A percentile compares a stretch with the other conserved stretches of the same genome.
Conservation (phyloP, 1,284 basidiomycete species). For the Acaromyces ingoldii region DNA sequence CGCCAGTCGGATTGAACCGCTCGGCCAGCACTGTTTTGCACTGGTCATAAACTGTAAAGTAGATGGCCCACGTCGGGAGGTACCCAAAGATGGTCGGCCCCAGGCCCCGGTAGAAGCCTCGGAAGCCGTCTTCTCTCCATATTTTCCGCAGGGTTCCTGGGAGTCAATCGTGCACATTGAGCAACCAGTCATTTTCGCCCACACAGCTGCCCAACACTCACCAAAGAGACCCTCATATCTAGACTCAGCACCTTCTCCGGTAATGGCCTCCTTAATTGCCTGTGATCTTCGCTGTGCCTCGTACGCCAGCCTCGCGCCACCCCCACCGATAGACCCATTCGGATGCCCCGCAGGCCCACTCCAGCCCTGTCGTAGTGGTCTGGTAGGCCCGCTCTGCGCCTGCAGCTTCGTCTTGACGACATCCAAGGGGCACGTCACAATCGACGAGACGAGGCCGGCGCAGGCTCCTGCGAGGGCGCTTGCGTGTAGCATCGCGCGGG, state of each 20-base stretch:
- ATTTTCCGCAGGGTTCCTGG: conserved; percentile 26
- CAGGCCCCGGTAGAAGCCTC: conserved; percentile 48
- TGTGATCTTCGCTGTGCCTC: not conserved
- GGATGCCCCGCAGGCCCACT: conserved; percentile 3
- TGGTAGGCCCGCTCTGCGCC: conserved; percentile 60
- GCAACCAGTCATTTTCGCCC: not conserved
- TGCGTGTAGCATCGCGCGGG: conserved; percentile 7
- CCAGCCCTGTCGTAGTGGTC: not conserved
- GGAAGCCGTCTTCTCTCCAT: conserved; percentile 40
- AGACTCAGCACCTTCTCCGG: not conserved
- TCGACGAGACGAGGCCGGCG: conserved; percentile 78
- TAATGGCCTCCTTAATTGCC: not conserved
- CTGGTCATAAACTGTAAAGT: conserved; percentile 47
- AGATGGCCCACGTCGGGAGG: conserved; percentile 50
- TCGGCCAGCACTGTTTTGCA: conserved; percentile 22
- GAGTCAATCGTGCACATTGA: not conserved
- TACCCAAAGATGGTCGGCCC: conserved; percentile 50
- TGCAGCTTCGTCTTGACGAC: conserved; percentile 96
- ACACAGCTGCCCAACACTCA: not conserved
- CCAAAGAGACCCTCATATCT: conserved; percentile 6
- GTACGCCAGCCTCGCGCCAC: not conserved
- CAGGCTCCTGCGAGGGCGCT: conserved; percentile 55
- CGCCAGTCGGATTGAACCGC: not conserved
- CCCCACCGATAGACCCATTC: not conserved
- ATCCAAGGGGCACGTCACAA: conserved; percentile 94